These are phyloP conservation scores for Vigna angularis DNA, from an alignment of 306 rosid species.

Conservation along the genomic window DNA sequence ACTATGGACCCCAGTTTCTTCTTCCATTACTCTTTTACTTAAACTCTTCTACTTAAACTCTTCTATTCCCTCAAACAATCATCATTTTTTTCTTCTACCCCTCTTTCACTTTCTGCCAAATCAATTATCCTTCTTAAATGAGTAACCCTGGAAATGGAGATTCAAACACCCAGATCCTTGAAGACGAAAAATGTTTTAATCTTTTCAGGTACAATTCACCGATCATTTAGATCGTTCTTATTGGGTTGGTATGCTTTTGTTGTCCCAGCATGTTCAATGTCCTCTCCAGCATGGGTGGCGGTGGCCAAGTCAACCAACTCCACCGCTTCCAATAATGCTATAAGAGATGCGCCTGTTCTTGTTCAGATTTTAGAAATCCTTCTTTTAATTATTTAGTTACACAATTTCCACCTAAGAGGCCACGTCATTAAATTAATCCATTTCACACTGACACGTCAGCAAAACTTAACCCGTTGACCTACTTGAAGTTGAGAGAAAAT, in stretches of 20 bases:
- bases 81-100: background rate
- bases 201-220: slow-evolving; percentile 80
- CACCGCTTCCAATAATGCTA: slow-evolving; percentile 75
- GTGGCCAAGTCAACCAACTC: slow-evolving; percentile 73
- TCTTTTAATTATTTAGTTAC: too few relatives aligned
- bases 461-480: too few relatives aligned
- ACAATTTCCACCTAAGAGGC: too few relatives aligned
- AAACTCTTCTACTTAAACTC: background rate
- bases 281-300: slow-evolving; percentile 90
- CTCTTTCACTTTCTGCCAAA: background rate
- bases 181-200: slow-evolving; percentile 31
- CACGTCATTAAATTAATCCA: too few relatives aligned
- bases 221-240: slow-evolving; percentile 58
- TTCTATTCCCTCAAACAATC: background rate
- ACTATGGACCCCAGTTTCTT: background rate
- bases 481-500: too few relatives aligned
- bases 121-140: slow-evolving; percentile 41
- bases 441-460: too few relatives aligned
- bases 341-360: too few relatives aligned
- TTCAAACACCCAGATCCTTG: slow-evolving; percentile 20
- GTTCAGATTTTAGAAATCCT: too few relatives aligned
- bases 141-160: slow-evolving; percentile 37
- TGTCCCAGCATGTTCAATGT: slow-evolving; percentile 98
- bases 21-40: background rate
- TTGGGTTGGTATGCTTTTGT: slow-evolving; percentile 87